phyloP scores from a whole-genome alignment of 2,329 filamentous ascomycete genomes.

The Colletotrichum sp. region DNA sequence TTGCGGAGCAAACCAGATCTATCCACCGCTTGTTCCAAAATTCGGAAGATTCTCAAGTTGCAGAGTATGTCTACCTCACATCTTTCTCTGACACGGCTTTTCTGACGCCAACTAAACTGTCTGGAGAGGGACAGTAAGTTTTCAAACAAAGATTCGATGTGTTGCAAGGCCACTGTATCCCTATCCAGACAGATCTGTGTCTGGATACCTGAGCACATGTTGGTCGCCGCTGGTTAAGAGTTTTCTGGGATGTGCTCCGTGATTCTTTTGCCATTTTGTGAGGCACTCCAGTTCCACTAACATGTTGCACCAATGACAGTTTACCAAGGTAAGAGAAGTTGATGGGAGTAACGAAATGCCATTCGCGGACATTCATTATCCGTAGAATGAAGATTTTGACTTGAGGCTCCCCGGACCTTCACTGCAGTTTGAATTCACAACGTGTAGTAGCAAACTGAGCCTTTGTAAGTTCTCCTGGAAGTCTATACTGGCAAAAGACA shows the following conservation, averaged over 20 bases:
- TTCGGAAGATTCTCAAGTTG: background rate
- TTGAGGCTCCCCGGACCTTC: too few species aligned
- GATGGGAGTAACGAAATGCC: too few species aligned
- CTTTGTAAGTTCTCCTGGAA: background rate
- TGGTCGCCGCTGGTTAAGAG: background rate
- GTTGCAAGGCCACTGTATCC: background rate
- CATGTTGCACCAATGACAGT: too few species aligned
- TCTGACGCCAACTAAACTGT: too few species aligned
- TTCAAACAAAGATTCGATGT: fast-evolving
- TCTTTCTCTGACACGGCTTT: background rate
- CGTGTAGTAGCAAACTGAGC: background rate
- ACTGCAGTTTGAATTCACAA: fast-evolving
- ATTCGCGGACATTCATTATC: too few species aligned
- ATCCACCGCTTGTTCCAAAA: background rate
- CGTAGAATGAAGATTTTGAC: too few species aligned
- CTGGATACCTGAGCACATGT: too few species aligned
- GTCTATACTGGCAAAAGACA: background rate
- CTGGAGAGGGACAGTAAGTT: too few species aligned
- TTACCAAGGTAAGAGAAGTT: too few species aligned
- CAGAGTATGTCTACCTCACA: background rate
- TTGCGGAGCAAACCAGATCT: background rate
- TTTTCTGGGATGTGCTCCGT: background rate
- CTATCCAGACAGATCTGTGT: background rate
- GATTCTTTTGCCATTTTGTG: too few species aligned
- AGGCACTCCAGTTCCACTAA: too few species aligned